phyloP scores from a whole-genome alignment of 2,329 filamentous ascomycete genomes.

The Thelonectria blattea region DNA sequence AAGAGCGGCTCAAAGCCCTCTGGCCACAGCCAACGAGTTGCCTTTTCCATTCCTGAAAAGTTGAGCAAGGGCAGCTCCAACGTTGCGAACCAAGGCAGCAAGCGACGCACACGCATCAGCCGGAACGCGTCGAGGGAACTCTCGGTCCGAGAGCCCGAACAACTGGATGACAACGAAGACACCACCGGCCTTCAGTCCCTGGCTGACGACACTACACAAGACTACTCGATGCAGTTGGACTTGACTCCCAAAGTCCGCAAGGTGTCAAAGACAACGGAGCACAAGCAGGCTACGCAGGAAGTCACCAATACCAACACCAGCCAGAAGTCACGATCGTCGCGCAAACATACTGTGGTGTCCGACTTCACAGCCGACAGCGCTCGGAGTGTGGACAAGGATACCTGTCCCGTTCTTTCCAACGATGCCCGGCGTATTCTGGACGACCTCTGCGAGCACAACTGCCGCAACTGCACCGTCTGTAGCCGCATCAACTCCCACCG shows the following conservation, averaged over 20 bases:
- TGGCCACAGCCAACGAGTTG: slow-evolving; percentile 45
- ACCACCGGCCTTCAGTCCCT: slow-evolving; percentile 44
- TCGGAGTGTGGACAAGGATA: slow-evolving; percentile 37
- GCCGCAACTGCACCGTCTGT: slow-evolving; percentile 64
- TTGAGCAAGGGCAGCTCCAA: slow-evolving; percentile 40
- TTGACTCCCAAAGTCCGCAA: slow-evolving; percentile 36
- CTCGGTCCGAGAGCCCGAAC: slow-evolving; percentile 34
- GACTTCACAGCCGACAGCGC: slow-evolving; percentile 34
- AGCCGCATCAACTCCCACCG: slow-evolving; percentile 57
- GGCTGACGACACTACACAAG: slow-evolving; percentile 42
- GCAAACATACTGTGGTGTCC: slow-evolving; percentile 32
- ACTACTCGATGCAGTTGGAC: slow-evolving; percentile 43
- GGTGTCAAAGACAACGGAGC: slow-evolving; percentile 26
- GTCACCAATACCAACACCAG: slow-evolving; percentile 33
- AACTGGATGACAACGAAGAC: slow-evolving; percentile 43
- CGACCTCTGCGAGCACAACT: slow-evolving; percentile 59
- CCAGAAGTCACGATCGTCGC: slow-evolving; percentile 36
- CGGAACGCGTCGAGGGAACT: slow-evolving; percentile 31
- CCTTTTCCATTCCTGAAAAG: slow-evolving; percentile 50
- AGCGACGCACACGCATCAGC: slow-evolving; percentile 44
- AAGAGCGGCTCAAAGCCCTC: slow-evolving; percentile 35
- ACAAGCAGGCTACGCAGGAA: slow-evolving; percentile 30
- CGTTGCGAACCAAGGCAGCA: slow-evolving; percentile 51
- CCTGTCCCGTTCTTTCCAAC: slow-evolving; percentile 55
- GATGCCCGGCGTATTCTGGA: slow-evolving; percentile 61